phyloP scores from a whole-genome alignment of 495 filamentous ascomycete genomes.

The Hypoxylon perforatum region DNA sequence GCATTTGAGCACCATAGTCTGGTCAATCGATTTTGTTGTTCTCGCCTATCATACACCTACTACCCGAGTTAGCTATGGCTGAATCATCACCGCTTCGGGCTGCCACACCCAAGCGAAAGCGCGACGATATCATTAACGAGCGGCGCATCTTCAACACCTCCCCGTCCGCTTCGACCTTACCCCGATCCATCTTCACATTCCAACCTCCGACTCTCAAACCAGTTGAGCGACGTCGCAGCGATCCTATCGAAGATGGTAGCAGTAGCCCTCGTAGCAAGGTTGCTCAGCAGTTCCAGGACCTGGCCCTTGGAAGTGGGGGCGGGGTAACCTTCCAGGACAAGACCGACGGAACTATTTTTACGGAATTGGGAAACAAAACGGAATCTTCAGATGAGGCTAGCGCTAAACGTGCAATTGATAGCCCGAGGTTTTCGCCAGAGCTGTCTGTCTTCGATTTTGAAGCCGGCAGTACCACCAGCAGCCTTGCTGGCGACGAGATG shows the following conservation, averaged over 20 bases:
- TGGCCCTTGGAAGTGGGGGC: constrained; percentile 65
- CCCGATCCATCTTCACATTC: constrained; percentile 51
- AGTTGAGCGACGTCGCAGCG: constrained; percentile 27
- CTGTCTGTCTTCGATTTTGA: constrained; percentile 34
- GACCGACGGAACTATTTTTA: constrained; percentile 37
- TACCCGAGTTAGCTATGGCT: constrained; percentile 30
- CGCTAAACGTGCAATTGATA: constrained; percentile 25
- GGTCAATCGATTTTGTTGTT: background rate
- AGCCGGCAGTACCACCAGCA: constrained; percentile 32
- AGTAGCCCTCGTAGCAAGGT: constrained; percentile 72
- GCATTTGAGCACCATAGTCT: too few relatives aligned
- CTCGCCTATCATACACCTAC: background rate
- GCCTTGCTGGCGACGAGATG: constrained; percentile 32
- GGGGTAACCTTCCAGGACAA: constrained; percentile 49
- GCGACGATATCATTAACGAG: constrained; percentile 45
- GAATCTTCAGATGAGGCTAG: constrained; percentile 30
- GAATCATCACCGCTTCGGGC: constrained; percentile 37
- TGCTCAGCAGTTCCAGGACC: constrained; percentile 70
- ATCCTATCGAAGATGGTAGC: constrained; percentile 51
- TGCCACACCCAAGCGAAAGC: constrained; percentile 62
- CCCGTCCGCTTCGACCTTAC: constrained; percentile 19
- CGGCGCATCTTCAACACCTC: constrained; percentile 28
- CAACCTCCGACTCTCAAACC: constrained; percentile 42
- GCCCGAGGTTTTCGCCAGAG: constrained; percentile 35
- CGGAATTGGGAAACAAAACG: constrained; percentile 9